Conservation (phyloP, 176 grass and related monocot genomes). For the Musa beccarii region DNA sequence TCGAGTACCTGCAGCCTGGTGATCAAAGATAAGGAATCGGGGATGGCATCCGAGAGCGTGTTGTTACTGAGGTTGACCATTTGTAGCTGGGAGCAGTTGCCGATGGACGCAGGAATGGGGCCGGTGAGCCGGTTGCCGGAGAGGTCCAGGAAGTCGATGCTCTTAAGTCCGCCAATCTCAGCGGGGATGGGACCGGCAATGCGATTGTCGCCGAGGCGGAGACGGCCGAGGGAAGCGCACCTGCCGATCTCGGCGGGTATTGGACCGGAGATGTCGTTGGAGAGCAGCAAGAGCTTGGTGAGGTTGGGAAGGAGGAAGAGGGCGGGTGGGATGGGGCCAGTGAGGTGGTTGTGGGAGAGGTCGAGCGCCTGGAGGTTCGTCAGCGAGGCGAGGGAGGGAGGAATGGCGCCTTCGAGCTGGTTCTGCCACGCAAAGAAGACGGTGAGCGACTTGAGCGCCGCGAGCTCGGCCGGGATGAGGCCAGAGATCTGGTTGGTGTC, state of each 20-base stretch:
- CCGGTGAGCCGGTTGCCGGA: constrained; percentile 64
- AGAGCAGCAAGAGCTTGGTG: constrained; percentile 76
- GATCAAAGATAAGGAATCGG: constrained; percentile 41
- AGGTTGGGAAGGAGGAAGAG: constrained; percentile 78
- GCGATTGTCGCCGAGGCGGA: constrained; percentile 64
- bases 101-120: constrained; percentile 38
- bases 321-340: constrained; percentile 53
- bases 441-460: constrained; percentile 34
- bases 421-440: constrained; percentile 95
- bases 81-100: constrained; percentile 78
- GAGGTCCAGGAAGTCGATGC: constrained; percentile 79
- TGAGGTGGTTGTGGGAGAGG: constrained; percentile 86
- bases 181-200: constrained; percentile 46
- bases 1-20: constrained; percentile 74
- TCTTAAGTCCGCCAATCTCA: constrained; percentile 51
- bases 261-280: constrained; percentile 70
- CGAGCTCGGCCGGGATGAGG: constrained; percentile 61
- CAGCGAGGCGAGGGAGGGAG: constrained; percentile 34
- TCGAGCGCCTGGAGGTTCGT: constrained; percentile 65
- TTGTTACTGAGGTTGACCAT: constrained; percentile 86
- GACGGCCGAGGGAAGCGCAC: constrained; percentile 48
- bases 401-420: constrained; percentile 71
- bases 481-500: constrained; percentile 95
- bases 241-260: constrained; percentile 57
- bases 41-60: constrained; percentile 42